Evolutionary conservation across 345 rosid genomes (phyloP).

Genomic region (Citrus glauca): DNA sequence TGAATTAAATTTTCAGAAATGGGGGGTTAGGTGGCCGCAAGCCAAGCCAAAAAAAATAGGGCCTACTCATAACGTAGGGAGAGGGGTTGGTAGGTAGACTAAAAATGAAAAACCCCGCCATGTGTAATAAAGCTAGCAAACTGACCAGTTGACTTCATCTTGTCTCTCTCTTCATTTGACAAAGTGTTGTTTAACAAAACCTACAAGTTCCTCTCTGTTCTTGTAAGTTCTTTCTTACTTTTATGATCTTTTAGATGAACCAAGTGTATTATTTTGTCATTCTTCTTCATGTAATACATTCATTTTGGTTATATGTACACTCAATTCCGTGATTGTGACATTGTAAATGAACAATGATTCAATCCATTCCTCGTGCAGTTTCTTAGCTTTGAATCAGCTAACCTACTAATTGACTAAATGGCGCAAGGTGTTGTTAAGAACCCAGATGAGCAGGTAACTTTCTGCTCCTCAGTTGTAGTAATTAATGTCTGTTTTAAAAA

Average conservation of each 20-base stretch:
- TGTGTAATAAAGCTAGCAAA: background rate
- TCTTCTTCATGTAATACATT: background rate
- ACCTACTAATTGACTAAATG: conserved; percentile 12
- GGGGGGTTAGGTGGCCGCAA: background rate
- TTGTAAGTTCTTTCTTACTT: background rate
- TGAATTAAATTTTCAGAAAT: background rate
- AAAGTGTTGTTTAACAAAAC: background rate
- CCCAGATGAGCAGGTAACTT: conserved; percentile 28
- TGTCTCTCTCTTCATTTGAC: background rate
- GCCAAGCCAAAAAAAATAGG: background rate
- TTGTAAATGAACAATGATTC: background rate
- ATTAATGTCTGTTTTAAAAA: background rate
- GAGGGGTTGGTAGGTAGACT: background rate
- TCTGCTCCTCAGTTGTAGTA: background rate
- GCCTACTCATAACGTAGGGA: background rate
- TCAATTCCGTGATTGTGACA: background rate
- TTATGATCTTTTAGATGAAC: background rate
- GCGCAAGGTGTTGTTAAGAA: conserved; percentile 26
- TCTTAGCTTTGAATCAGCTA: conserved; percentile 13
- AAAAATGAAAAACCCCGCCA: background rate
- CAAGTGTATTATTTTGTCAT: background rate
- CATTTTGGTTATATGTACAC: background rate
- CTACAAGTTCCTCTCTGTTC: background rate
- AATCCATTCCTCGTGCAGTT: background rate
- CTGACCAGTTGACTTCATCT: background rate